Percentiles rank a stretch among this genome's conserved stretches.
Evolutionary conservation across 1,284 basidiomycete species (phyloP).

Genomic region (Ceratobasidium sp.): DNA sequence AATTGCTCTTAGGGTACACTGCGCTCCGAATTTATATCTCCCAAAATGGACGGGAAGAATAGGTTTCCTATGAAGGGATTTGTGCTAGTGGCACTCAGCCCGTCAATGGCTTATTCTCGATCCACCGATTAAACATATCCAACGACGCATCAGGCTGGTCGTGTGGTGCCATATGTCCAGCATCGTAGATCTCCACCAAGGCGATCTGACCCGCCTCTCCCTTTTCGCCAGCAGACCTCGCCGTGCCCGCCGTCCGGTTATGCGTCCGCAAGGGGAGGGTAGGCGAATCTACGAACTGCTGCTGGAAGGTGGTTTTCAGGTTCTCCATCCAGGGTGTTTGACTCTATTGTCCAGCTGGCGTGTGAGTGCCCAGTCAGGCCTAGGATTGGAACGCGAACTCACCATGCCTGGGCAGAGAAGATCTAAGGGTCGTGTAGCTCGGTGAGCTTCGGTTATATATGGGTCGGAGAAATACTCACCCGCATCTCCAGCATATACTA

Average conservation of each 20-base stretch:
- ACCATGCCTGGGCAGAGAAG: slow-evolving; percentile 22
- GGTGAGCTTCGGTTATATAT: not conserved
- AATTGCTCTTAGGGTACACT: not conserved
- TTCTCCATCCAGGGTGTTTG: slow-evolving; percentile 45
- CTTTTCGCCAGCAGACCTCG: slow-evolving; percentile 53
- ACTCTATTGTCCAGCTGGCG: not conserved
- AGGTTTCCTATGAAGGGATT: not conserved
- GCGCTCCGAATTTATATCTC: not conserved
- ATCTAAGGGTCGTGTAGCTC: not conserved
- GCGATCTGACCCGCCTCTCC: slow-evolving; percentile 55
- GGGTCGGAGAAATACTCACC: slow-evolving; percentile 56
- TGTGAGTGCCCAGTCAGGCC: not conserved
- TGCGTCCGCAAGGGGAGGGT: slow-evolving; percentile 48
- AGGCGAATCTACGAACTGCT: slow-evolving; percentile 52
- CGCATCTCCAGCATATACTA: slow-evolving; percentile 64
- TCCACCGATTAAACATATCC: slow-evolving; percentile 57
- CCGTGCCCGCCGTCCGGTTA: slow-evolving; percentile 52
- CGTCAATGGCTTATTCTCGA: not conserved
- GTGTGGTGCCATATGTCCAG: slow-evolving; percentile 59
- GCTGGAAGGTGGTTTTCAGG: slow-evolving; percentile 51
- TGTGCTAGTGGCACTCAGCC: not conserved
- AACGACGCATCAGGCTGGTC: slow-evolving; percentile 61
- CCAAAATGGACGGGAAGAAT: not conserved
- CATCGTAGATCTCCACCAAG: slow-evolving; percentile 55
- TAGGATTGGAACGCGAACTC: not conserved